Conservation (phyloP, 2,329 filamentous ascomycete species). For the Tolypocladium album region DNA sequence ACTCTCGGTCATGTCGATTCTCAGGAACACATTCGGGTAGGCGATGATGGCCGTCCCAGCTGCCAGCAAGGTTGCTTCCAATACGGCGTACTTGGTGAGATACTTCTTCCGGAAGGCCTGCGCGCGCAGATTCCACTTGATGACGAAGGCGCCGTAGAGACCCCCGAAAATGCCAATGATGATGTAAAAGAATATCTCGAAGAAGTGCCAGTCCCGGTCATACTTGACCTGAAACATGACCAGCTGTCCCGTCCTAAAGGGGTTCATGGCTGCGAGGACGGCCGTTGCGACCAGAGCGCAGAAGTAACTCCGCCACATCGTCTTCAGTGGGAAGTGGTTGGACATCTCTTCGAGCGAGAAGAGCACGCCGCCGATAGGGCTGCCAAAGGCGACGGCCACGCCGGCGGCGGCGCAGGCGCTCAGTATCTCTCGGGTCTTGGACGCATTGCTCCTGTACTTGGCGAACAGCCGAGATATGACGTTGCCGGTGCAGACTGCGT, state of each 20-base stretch:
- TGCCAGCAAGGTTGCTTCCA: slow-evolving; percentile 78
- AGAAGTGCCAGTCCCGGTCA: slow-evolving; percentile 95
- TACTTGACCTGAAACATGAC: slow-evolving; percentile 99
- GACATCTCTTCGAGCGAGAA: slow-evolving; percentile 99
- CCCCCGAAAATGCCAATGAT: slow-evolving; percentile 88
- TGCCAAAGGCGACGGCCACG: slow-evolving; percentile 93
- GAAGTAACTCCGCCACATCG: slow-evolving; percentile 96
- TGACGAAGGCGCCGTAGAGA: slow-evolving; percentile 90
- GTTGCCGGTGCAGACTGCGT: slow-evolving; percentile 94
- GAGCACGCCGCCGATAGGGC: slow-evolving; percentile 89
- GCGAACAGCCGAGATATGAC: slow-evolving; percentile 88
- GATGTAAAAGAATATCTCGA: slow-evolving; percentile 87
- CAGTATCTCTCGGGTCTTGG: slow-evolving; percentile 89
- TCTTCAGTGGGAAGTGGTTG: slow-evolving; percentile 91
- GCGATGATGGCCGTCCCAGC: slow-evolving; percentile 82
- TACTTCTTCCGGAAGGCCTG: slow-evolving; percentile 94
- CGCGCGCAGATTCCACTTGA: slow-evolving; percentile 89
- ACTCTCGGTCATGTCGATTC: slow-evolving; percentile 98
- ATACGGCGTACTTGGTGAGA: slow-evolving; percentile 68
- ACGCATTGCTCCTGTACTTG: slow-evolving; percentile 85
- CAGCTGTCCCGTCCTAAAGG: slow-evolving; percentile 89
- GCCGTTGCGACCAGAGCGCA: slow-evolving; percentile 92
- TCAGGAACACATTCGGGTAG: slow-evolving; percentile 89
- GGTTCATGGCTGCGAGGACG: slow-evolving; percentile 90
- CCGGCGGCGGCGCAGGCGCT: slow-evolving; percentile 91